A percentile compares a stretch with the other conserved stretches of the same genome.
Evolutionary conservation across 2,329 filamentous ascomycete genomes (phyloP).

Genomic region (Colletotrichum sp.): DNA sequence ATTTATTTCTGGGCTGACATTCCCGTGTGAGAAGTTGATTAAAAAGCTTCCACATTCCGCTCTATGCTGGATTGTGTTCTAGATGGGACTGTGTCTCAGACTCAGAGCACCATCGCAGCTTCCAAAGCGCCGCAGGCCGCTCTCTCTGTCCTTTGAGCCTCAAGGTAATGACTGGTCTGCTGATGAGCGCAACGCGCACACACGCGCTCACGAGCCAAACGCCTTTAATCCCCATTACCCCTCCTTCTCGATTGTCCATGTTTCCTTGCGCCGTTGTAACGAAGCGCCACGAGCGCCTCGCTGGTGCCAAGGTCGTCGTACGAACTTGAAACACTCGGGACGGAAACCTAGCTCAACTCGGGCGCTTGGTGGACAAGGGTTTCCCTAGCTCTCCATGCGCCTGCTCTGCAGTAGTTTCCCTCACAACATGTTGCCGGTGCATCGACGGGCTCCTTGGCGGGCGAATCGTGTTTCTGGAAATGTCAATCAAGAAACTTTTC

Average conservation of each 20-base stretch:
- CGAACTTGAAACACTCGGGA: constrained; percentile 17
- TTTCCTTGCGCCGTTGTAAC: not conserved
- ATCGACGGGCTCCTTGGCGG: not conserved
- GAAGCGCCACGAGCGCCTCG: constrained; percentile 8
- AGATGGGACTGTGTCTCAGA: not conserved
- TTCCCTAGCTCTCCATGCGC: not conserved
- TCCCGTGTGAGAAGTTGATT: not conserved
- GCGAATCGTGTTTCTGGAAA: not conserved
- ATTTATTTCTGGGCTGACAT: not conserved
- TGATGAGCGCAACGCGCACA: not conserved
- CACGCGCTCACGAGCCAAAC: not conserved
- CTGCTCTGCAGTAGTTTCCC: not conserved
- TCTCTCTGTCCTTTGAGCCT: not conserved
- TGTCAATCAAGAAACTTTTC: not conserved
- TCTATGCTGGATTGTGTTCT: not conserved
- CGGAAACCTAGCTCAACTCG: constrained; percentile 4
- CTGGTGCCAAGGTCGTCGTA: constrained; percentile 10
- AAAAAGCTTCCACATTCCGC: not conserved
- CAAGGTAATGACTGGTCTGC: not conserved
- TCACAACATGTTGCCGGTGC: not conserved
- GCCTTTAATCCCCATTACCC: not conserved
- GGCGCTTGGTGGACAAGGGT: constrained; percentile 13
- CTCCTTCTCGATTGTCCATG: not conserved
- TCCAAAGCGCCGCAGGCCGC: not conserved
- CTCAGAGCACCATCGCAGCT: not conserved